phyloP scores from a whole-genome alignment of 305 asterid genomes.

The Plantago lanceolata region DNA sequence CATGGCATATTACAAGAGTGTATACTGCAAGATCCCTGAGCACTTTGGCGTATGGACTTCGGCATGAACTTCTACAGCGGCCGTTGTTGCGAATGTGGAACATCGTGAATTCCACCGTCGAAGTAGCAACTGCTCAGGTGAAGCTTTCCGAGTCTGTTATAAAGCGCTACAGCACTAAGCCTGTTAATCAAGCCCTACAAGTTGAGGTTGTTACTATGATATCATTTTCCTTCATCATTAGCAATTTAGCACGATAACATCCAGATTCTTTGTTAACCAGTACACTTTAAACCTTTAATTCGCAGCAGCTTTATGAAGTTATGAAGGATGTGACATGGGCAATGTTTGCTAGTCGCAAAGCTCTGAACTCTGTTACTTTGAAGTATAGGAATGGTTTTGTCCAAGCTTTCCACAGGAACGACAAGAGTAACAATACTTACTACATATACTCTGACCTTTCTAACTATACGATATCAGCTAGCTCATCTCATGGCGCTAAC shows the following conservation, averaged over 20 bases:
- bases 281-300: conserved; percentile 14
- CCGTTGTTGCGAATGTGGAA: conserved; percentile 87
- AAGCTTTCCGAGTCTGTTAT: conserved; percentile 71
- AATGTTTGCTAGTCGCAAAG: conserved; percentile 66
- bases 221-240: neutral
- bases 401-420: conserved; percentile 88
- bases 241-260: conserved; percentile 2
- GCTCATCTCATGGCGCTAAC: conserved; percentile 36
- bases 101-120: conserved; percentile 74
- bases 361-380: conserved; percentile 70
- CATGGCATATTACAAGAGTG: conserved; percentile 90
- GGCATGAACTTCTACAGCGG: conserved; percentile 78
- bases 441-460: conserved; percentile 79
- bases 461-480: conserved; percentile 54
- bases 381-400: conserved; percentile 86
- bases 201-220: conserved; percentile 48
- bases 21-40: conserved; percentile 68
- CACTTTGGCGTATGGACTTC: conserved; percentile 74
- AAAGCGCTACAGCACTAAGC: conserved; percentile 49
- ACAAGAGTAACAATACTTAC: conserved; percentile 58
- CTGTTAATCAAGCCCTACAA: conserved; percentile 69
- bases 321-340: conserved; percentile 96
- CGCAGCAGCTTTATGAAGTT: conserved; percentile 70
- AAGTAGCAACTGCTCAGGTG: conserved; percentile 83
- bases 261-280: conserved; percentile 8